Evolutionary conservation across 1,139 yeast species (phyloP), one percentile per base, ranked within the genome.

Genomic region (Scheffersomyces titani): DNA sequence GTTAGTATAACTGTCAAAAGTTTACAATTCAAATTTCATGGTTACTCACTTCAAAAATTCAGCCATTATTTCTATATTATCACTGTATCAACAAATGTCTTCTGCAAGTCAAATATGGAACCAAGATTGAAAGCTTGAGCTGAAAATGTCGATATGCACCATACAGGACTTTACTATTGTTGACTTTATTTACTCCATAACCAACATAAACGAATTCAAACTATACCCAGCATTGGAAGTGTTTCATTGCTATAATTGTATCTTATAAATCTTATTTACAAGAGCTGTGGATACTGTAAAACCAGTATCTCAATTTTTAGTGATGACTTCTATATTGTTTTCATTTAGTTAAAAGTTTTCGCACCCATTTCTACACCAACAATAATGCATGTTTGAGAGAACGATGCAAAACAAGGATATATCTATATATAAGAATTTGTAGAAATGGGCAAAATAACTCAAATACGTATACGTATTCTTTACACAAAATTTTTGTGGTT

Each of bases 1-100:
- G 73, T 72, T 70, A 71, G 75, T 65, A 36, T 19, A 19, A n/a
- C 16, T 9, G 11, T 9, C 7, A 22, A 18, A 6, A 20, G 40
- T 6, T 11, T 7, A 3, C 40, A 30, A 6, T 40, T n/a, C 19
- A 22, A 3, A 24, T 1, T 49, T 11, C 24, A 36, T 9, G 40
- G 48, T 13, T 51, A 62, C 65, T 54, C 58, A 62, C 65, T 59
- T 60, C 50, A 62, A 58, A 52, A 64, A 56, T 5, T 63, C 65
- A 20, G 63, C 63, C 65, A 62, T 63, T 45, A 50, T 52, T 44
- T 50, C 51, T 11, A 30, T 16, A 11, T 16, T 30, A 30, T 6
- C 1, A 3, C 16, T 30, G 3, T 30, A 30, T 30, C 40, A 30
- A 11, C 11, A 4, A 11, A 30, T 3, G 40, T 11, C 40, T 9